A percentile compares a stretch with the other conserved stretches of the same genome.
Evolutionary conservation across 805 yeast genomes (phyloP).

Genomic region (Lachancea mirantina): DNA sequence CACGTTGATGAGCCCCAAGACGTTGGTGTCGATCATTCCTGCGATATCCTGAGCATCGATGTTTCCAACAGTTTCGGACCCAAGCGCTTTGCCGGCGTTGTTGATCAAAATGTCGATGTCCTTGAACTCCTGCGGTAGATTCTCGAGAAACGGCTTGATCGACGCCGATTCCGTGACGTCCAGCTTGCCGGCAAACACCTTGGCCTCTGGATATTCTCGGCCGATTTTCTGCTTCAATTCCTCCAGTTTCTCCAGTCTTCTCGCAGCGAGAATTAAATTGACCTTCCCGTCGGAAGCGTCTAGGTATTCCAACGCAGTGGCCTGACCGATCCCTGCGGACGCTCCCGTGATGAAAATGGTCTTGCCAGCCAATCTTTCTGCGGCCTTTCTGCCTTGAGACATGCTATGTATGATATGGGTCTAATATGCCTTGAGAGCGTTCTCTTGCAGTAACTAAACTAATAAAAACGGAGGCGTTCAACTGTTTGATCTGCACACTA

Average conservation of each 20-base stretch:
- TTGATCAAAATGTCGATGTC: conserved; percentile 62
- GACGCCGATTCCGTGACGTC: conserved; percentile 52
- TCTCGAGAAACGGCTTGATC: conserved; percentile 43
- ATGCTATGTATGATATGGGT: too few species aligned
- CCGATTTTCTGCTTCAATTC: conserved; percentile 42
- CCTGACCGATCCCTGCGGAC: conserved; percentile 89
- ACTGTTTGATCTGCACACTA: too few species aligned
- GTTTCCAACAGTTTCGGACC: conserved; percentile 67
- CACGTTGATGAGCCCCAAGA: conserved; percentile 72
- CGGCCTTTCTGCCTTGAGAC: conserved; percentile 70
- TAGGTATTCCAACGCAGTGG: conserved; percentile 85
- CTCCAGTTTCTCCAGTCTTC: conserved; percentile 59
- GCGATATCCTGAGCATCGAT: conserved; percentile 57
- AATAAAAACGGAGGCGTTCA: too few species aligned
- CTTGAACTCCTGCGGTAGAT: conserved; percentile 52
- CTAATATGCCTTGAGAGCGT: too few species aligned
- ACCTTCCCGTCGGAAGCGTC: conserved; percentile 62
- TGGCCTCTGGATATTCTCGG: conserved; percentile 39
- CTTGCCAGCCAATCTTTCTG: conserved; percentile 73
- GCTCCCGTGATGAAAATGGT: conserved; percentile 90
- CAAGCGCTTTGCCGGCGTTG: conserved; percentile 77
- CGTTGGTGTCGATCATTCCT: conserved; percentile 81
- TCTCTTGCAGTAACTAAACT: too few species aligned
- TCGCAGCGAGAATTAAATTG: conserved; percentile 68
- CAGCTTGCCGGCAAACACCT: conserved; percentile 41